Percentiles rank a stretch among this genome's conserved stretches.
These are phyloP conservation scores for Trapa bicornis DNA, from an alignment of 345 rosid genomes.

Conservation along the genomic window DNA sequence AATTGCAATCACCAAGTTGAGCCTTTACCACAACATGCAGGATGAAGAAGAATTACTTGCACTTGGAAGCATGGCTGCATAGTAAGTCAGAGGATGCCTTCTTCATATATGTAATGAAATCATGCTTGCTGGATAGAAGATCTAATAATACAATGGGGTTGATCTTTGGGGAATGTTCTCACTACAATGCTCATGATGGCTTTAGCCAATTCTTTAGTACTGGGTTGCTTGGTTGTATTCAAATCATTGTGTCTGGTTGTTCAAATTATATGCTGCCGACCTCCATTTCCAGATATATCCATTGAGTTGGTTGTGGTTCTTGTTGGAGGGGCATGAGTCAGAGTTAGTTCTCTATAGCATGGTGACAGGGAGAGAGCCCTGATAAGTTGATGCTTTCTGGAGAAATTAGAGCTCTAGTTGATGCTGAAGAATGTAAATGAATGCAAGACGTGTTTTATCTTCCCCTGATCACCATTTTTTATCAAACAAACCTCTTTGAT, in stretches of 20 bases:
- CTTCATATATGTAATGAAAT: not conserved
- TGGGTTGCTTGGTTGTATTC: not conserved
- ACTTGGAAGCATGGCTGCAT: not conserved
- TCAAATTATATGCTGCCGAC: not conserved
- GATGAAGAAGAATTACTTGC: slow-evolving; percentile 15
- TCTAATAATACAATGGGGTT: not conserved
- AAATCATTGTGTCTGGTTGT: not conserved
- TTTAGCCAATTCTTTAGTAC: not conserved
- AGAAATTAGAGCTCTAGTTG: too few species aligned
- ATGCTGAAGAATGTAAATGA: too few species aligned
- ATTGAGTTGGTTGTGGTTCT: not conserved
- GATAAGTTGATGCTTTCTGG: too few species aligned
- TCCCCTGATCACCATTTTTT: too few species aligned
- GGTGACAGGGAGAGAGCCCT: too few species aligned
- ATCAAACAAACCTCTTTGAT: too few species aligned
- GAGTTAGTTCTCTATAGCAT: too few species aligned
- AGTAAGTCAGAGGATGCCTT: not conserved
- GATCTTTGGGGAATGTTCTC: not conserved
- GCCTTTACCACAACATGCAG: slow-evolving; percentile 30
- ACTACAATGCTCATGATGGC: not conserved
- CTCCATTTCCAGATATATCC: not conserved
- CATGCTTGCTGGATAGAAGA: not conserved
- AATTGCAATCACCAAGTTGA: slow-evolving; percentile 56
- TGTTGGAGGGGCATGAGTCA: not conserved
- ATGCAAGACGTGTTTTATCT: too few species aligned